Conservation (phyloP, 1,284 basidiomycete species). For the Malassezia nana region DNA sequence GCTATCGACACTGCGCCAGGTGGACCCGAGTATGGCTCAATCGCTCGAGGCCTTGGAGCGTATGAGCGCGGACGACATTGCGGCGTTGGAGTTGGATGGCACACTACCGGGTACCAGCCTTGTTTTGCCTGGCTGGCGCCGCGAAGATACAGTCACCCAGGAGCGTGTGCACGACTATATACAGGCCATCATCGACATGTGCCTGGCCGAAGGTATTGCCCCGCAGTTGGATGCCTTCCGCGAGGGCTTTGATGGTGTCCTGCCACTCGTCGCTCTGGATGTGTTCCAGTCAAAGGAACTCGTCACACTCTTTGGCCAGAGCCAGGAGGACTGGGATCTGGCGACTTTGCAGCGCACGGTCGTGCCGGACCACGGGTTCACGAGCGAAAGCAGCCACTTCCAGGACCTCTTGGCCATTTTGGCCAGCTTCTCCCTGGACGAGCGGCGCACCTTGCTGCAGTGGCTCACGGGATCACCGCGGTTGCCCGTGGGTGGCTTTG, state of each 20-base stretch:
- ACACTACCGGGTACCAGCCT: conserved; percentile 83
- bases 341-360: conserved; percentile 75
- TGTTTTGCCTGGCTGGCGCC: conserved; percentile 61
- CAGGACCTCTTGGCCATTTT: conserved; percentile 77
- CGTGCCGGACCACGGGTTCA: conserved; percentile 97
- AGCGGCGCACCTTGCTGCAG: conserved; percentile 79
- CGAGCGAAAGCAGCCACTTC: conserved; percentile 81
- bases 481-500: conserved; percentile 77
- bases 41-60: conserved; percentile 68
- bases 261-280: conserved; percentile 77
- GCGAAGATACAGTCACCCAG: conserved; percentile 69
- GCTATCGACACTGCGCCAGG: conserved; percentile 61
- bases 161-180: conserved; percentile 84
- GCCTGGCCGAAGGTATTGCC: conserved; percentile 30
- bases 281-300: conserved; percentile 90
- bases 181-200: conserved; percentile 25
- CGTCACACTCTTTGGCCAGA: conserved; percentile 83
- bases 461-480: conserved; percentile 82
- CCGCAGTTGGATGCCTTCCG: conserved; percentile 44
- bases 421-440: conserved; percentile 63
- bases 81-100: conserved; percentile 85
- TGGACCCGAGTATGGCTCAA: conserved; percentile 73
- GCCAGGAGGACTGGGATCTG: conserved; percentile 59
- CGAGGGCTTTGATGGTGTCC: conserved; percentile 59
- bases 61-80: conserved; percentile 58